Conservation (phyloP, 768 basidiomycete genomes). For the Lactarius akahatsu region DNA sequence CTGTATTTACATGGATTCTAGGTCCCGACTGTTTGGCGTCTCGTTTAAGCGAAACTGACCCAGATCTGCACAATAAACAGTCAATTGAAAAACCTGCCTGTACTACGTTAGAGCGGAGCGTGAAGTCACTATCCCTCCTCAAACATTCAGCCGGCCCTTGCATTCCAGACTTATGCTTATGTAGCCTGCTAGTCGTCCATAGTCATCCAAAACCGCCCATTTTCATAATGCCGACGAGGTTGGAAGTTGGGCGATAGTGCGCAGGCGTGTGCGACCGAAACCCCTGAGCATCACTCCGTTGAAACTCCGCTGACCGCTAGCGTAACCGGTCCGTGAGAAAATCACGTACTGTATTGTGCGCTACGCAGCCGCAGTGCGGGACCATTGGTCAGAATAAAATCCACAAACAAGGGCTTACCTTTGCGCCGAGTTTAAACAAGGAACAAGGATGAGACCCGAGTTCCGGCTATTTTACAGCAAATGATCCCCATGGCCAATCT, state of each 20-base stretch:
- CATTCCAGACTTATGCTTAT: not conserved
- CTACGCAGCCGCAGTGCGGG: not conserved
- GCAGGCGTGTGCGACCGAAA: not conserved
- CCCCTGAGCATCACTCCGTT: not conserved
- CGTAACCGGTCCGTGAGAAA: not conserved
- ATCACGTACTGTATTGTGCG: not conserved
- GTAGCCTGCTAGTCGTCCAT: not conserved
- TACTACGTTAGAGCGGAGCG: conserved; percentile 13
- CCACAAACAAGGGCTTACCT: no score
- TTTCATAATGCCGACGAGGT: not conserved
- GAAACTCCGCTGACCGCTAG: not conserved
- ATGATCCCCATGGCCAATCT: not conserved
- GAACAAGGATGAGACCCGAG: not conserved
- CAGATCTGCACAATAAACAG: not conserved
- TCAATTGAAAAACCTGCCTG: conserved; percentile 1
- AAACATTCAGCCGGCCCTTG: not conserved
- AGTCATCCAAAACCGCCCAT: not conserved
- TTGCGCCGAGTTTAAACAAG: not conserved
- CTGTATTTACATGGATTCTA: not conserved
- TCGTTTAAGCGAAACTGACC: not conserved
- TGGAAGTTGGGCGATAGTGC: not conserved
- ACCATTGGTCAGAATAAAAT: no score
- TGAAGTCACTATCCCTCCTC: not conserved
- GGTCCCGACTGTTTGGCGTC: conserved; percentile 16
- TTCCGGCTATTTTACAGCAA: not conserved